These are phyloP conservation scores for Flueggea neowawraea DNA, from an alignment of 441 rosid genomes.

Conservation along the genomic window DNA sequence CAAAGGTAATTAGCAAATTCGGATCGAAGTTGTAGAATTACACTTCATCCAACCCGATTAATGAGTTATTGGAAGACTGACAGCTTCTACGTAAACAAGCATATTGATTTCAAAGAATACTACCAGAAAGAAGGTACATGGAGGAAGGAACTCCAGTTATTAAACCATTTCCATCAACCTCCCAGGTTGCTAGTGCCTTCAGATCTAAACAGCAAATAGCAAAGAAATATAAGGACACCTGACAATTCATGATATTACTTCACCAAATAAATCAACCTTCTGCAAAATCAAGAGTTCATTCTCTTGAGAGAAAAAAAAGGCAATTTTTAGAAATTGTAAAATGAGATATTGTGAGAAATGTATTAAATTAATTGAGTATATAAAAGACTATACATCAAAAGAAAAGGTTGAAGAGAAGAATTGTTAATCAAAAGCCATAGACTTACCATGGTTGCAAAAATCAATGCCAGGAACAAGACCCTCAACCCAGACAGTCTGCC, in stretches of 20 bases:
- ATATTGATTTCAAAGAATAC: background rate
- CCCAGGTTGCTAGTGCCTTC: conserved; percentile 93
- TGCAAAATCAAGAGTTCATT: no score
- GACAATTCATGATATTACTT: no score
- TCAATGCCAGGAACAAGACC: conserved; percentile 99
- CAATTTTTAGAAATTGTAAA: no score
- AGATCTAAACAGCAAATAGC: conserved; percentile 35
- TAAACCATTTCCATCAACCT: conserved; percentile 84
- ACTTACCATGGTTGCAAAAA: conserved; percentile 91
- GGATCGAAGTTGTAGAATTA: no score
- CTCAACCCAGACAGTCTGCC: conserved; percentile 87
- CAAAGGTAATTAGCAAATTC: background rate
- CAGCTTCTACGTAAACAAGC: background rate
- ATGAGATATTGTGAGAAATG: no score
- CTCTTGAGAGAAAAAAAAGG: no score
- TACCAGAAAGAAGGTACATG: conserved; percentile 95
- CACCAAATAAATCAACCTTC: no score
- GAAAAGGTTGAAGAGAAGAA: background rate
- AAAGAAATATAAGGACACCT: no score
- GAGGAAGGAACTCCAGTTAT: conserved; percentile 61
- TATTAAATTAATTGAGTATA: no score
- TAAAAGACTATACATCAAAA: no score
- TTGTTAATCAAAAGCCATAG: background rate
- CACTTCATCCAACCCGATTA: no score
- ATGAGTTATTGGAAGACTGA: no score